Evolutionary conservation across 2,329 filamentous ascomycete genomes (phyloP), one percentile per base, ranked within the genome.

Genomic region (Cordyceps militaris): DNA sequence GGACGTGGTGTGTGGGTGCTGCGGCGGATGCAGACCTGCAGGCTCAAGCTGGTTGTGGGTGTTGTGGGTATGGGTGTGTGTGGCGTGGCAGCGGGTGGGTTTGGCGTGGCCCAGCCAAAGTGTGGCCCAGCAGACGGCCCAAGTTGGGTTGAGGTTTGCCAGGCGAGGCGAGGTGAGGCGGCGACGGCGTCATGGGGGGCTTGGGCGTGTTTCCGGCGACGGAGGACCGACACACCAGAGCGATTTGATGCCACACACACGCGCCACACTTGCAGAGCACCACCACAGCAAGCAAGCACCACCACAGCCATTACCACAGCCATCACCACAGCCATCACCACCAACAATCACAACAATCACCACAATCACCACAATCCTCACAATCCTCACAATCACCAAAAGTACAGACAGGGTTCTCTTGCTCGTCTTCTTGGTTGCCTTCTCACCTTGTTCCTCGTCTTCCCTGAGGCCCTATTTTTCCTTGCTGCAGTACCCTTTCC

Each of bases 11-110:
- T 23, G 51, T 54, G 51, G 51, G 42, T 54, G 51, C 42, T 32
- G 51, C 51, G 51, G 51, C 50, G 50, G 38, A 44, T 53, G 50
- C 50, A 53, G 38, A 43, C 23, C 50, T 51, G 54, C 58, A 59
- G 54, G 54, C 26, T 52, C 26, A 43, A 59, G 56, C 48, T 56
- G 55, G 52, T 32, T 26, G 36, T 48, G 44, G 48, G 49, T 42
- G 48, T 26, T 21, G 46, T 34, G 47, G 50, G 38, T 24, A 28
- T 42, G 40, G 24, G 26, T 44, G 40, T 32, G 50, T 53, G 51
- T 54, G 51, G 51, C 51, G 51, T 54, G 26, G 51, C 40, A 42
- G 40, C 14, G 28, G 7, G 51, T 44, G 28, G 26, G 50, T 19
- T 53, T 47, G 38, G 43, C 40, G 43, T 56, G 53, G 51, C 32